Evolutionary conservation across 768 basidiomycete species (phyloP).

Genomic region (Hypholoma fasciculare): DNA sequence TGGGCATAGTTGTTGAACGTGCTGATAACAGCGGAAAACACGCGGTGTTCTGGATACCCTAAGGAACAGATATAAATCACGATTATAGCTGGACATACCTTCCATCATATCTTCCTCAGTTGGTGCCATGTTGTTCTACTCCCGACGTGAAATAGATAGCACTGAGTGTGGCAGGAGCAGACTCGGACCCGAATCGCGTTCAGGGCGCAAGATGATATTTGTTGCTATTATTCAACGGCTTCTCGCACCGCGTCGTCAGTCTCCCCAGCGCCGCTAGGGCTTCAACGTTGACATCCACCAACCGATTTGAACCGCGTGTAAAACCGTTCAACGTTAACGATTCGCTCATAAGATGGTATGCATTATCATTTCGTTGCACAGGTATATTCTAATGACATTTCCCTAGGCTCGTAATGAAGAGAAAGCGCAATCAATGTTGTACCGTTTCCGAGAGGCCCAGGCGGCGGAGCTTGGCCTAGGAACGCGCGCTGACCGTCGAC

Average conservation of each 20-base stretch:
- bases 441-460: constrained; percentile 96
- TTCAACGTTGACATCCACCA: too few relatives aligned
- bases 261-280: too few relatives aligned
- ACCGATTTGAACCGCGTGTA: too few relatives aligned
- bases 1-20: constrained; percentile 77
- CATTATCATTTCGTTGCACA: background rate
- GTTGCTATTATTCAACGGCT: background rate
- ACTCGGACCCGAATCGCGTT: too few relatives aligned
- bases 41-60: constrained; percentile 53
- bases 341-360: background rate
- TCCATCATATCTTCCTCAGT: constrained; percentile 1
- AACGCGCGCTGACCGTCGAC: constrained; percentile 80
- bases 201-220: background rate
- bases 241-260: background rate
- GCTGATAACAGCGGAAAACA: constrained; percentile 74
- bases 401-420: constrained; percentile 94
- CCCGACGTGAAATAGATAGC: background rate
- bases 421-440: constrained; percentile 94
- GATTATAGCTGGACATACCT: background rate
- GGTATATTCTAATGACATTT: background rate
- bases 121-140: background rate
- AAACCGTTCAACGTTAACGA: too few relatives aligned
- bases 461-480: constrained; percentile 93
- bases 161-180: background rate
- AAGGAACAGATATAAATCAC: background rate